Percentiles rank a stretch among this genome's conserved stretches.
Conservation (phyloP, 2,329 filamentous ascomycete species). For the Aspergillus tanneri region DNA sequence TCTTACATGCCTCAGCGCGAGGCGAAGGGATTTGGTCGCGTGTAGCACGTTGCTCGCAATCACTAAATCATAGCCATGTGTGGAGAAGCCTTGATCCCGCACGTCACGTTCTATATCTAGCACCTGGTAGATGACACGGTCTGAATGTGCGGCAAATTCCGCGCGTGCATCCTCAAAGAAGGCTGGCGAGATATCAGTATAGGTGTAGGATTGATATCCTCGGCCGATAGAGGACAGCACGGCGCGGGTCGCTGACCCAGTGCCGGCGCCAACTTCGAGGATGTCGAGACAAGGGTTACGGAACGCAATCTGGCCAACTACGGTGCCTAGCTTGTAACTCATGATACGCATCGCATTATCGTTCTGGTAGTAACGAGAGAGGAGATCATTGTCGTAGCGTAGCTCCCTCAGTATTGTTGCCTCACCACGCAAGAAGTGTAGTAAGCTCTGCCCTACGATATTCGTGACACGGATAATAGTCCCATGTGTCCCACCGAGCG, state of each 20-base stretch:
- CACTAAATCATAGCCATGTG: conserved; percentile 27
- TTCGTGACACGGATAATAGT: neutral
- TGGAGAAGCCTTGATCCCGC: conserved; percentile 24
- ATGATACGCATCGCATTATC: neutral
- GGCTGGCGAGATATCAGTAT: conserved; percentile 24
- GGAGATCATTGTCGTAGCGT: neutral
- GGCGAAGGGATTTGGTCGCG: conserved; percentile 21
- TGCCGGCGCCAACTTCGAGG: conserved; percentile 22
- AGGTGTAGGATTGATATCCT: conserved; percentile 14
- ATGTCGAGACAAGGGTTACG: conserved; percentile 10
- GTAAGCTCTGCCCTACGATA: neutral
- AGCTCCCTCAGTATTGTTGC: neutral
- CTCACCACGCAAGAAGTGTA: neutral
- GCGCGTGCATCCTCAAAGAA: conserved; percentile 30
- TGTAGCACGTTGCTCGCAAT: conserved; percentile 31
- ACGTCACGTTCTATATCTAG: conserved; percentile 27
- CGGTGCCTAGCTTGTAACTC: neutral
- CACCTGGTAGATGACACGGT: conserved; percentile 19
- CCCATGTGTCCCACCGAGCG: neutral
- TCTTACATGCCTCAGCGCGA: conserved; percentile 23
- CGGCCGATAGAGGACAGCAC: neutral
- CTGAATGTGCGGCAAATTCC: conserved; percentile 22
- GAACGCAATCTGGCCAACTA: conserved; percentile 3
- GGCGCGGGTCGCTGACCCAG: conserved; percentile 11
- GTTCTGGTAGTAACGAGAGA: neutral